Percentiles rank a stretch among this genome's conserved stretches.
These are phyloP conservation scores for Plasmopara muralis DNA, from an alignment of 352 stramenopile species.

Conservation along the genomic window DNA sequence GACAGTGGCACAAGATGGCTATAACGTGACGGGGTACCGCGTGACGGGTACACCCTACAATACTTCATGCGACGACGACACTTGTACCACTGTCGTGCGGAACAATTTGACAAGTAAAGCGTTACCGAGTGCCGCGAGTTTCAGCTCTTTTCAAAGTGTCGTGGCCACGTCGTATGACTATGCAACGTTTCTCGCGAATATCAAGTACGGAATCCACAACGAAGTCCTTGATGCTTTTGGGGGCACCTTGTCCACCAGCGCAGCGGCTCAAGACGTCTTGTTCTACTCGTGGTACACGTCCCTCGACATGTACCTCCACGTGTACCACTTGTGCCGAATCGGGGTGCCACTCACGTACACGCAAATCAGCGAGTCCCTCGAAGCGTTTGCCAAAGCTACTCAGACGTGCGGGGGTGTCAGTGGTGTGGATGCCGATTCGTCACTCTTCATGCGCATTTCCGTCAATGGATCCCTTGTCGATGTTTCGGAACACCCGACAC, in stretches of 20 bases:
- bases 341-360: slow-evolving; percentile 38
- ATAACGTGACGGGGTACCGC: slow-evolving; percentile 26
- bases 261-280: slow-evolving; percentile 43
- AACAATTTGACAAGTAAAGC: slow-evolving; percentile 29
- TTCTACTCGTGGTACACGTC: slow-evolving; percentile 69
- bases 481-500: slow-evolving; percentile 45
- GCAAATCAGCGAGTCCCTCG: slow-evolving; percentile 35
- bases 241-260: slow-evolving; percentile 43
- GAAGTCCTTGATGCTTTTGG: slow-evolving; percentile 54
- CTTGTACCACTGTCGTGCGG: slow-evolving; percentile 35
- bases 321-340: slow-evolving; percentile 63
- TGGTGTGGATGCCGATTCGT: slow-evolving; percentile 28
- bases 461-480: slow-evolving; percentile 44
- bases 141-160: slow-evolving; percentile 42
- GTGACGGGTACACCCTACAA: slow-evolving; percentile 30
- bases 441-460: slow-evolving; percentile 34
- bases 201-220: slow-evolving; percentile 61
- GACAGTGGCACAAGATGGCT: slow-evolving; percentile 22
- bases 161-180: slow-evolving; percentile 49
- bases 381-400: slow-evolving; percentile 36
- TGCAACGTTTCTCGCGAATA: slow-evolving; percentile 42
- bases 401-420: slow-evolving; percentile 41
- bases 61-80: slow-evolving; percentile 32
- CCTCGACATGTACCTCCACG: slow-evolving; percentile 62
- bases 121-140: slow-evolving; percentile 45